A percentile compares a stretch with the other conserved stretches of the same genome.
phyloP scores from a whole-genome alignment of 768 basidiomycete genomes.

The Termitomyces sp. region DNA sequence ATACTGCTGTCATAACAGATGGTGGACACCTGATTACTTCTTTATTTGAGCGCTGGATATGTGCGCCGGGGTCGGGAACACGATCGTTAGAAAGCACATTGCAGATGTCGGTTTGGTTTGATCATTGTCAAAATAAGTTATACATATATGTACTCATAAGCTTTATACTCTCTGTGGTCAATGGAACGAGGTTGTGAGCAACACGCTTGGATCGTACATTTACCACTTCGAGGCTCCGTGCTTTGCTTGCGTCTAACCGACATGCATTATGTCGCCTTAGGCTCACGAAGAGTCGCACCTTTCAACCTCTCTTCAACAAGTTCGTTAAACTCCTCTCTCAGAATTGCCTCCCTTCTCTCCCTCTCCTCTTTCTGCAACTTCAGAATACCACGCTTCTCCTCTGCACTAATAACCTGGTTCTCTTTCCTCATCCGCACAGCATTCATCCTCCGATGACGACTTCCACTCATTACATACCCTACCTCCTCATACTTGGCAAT shows the following conservation, averaged over 20 bases:
- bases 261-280: constrained; percentile 2
- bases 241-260: background rate
- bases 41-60: background rate
- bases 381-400: constrained; percentile 95
- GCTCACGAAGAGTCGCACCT: constrained; percentile 18
- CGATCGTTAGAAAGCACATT: constrained; percentile 58
- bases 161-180: background rate
- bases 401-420: constrained; percentile 98
- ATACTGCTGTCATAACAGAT: constrained; percentile 54
- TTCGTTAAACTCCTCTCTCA: constrained; percentile 87
- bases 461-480: constrained; percentile 98
- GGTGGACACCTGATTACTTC: constrained; percentile 28
- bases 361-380: constrained; percentile 94
- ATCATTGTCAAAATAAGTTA: background rate
- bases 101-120: constrained; percentile 37
- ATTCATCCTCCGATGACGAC: constrained; percentile 94
- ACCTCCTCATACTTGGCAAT: constrained; percentile 85
- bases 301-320: constrained; percentile 75
- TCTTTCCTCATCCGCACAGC: constrained; percentile 98
- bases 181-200: background rate
- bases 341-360: constrained; percentile 81
- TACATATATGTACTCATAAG: background rate
- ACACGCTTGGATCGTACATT: background rate
- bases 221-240: no score
- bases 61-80: constrained; percentile 35